phyloP scores from a whole-genome alignment of 1,284 basidiomycete genomes.

The Cutaneotrichosporon dermatis region DNA sequence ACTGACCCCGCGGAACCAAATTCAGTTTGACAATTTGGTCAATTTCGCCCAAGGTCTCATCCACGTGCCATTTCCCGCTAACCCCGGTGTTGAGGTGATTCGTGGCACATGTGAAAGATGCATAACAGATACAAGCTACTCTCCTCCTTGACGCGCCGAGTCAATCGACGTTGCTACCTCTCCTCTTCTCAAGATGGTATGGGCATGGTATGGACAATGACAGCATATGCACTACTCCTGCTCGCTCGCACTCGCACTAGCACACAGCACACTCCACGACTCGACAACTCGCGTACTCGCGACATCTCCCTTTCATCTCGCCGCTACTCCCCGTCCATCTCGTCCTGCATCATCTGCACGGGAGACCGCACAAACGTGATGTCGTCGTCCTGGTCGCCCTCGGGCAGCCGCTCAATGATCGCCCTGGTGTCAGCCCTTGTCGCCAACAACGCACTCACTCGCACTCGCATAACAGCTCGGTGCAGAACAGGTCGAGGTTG shows the following conservation, averaged over 20 bases:
- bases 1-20: not conserved
- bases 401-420: conserved; percentile 69
- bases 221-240: too few relatives aligned
- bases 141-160: too few relatives aligned
- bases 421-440: conserved; percentile 54
- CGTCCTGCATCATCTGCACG: conserved; percentile 9
- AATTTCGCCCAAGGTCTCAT: not conserved
- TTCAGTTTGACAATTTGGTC: not conserved
- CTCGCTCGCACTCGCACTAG: too few relatives aligned
- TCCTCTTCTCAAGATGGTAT: too few relatives aligned
- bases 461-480: conserved; percentile 76
- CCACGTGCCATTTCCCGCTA: not conserved
- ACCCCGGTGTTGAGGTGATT: not conserved
- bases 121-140: not conserved
- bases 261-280: too few relatives aligned
- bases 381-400: conserved; percentile 54
- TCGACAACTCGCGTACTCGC: too few relatives aligned
- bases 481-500: conserved; percentile 68
- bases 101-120: too few relatives aligned
- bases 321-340: conserved; percentile 15
- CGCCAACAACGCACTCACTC: conserved; percentile 55
- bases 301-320: too few relatives aligned
- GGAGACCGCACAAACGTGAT: conserved; percentile 8
- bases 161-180: too few relatives aligned
- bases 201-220: too few relatives aligned